Evolutionary conservation across 768 basidiomycete genomes (phyloP).

Genomic region (Tylopilus rubrobrunneus): DNA sequence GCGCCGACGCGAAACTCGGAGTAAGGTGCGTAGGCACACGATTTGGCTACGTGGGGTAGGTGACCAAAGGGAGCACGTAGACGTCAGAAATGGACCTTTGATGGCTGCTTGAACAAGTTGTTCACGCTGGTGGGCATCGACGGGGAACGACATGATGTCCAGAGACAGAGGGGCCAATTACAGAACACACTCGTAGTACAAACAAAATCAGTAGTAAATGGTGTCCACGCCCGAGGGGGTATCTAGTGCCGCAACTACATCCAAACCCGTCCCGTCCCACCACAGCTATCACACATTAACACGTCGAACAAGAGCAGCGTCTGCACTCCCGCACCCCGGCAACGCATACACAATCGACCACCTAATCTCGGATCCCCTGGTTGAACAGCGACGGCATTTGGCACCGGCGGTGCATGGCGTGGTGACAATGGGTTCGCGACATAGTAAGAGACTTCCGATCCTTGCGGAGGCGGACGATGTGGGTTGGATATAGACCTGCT

Average conservation of each 20-base stretch:
- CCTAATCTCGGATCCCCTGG: slow-evolving; percentile 73
- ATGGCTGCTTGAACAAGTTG: slow-evolving; percentile 52
- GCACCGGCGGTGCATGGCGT: slow-evolving; percentile 28
- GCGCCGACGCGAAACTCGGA: slow-evolving; percentile 94
- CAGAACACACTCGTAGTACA: too few species aligned
- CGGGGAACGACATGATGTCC: slow-evolving; percentile 28
- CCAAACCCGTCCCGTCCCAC: slow-evolving; percentile 60
- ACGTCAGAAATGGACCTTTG: slow-evolving; percentile 7
- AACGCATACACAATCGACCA: slow-evolving; percentile 61
- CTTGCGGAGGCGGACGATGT: background rate
- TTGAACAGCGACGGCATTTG: slow-evolving; percentile 41
- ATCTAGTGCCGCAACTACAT: slow-evolving; percentile 3
- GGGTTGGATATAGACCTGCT: slow-evolving; percentile 21
- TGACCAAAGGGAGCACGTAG: background rate
- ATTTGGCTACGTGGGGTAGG: slow-evolving; percentile 45
- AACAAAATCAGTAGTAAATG: background rate
- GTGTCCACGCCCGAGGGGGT: background rate
- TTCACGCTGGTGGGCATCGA: slow-evolving; percentile 36
- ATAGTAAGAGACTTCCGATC: slow-evolving; percentile 18
- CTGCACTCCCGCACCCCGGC: slow-evolving; percentile 54
- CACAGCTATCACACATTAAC: slow-evolving; percentile 52
- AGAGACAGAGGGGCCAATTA: background rate
- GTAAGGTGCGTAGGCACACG: slow-evolving; percentile 76
- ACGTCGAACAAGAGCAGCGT: slow-evolving; percentile 53
- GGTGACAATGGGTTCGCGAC: slow-evolving; percentile 22